phyloP scores from a whole-genome alignment of 768 basidiomycete genomes.

The Naganishia kalamii region DNA sequence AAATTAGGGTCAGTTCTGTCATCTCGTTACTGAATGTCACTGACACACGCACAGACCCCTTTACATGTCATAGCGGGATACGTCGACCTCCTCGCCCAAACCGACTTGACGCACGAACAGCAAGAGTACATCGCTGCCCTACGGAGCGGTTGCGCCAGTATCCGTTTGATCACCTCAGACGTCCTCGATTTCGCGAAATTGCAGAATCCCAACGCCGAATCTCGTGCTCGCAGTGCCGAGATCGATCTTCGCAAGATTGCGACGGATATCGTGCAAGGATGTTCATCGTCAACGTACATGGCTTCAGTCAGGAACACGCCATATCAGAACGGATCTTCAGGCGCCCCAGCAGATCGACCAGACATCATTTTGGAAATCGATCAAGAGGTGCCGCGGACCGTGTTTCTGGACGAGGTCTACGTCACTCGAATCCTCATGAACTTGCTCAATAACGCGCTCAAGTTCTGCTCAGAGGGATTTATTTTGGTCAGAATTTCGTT shows the following conservation, averaged over 20 bases:
- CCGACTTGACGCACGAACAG: slow-evolving; percentile 14
- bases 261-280: slow-evolving; percentile 8
- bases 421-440: slow-evolving; percentile 18
- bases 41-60: background rate
- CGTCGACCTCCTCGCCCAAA: slow-evolving; percentile 12
- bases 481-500: slow-evolving; percentile 12
- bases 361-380: slow-evolving; percentile 16
- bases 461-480: slow-evolving; percentile 18
- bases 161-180: slow-evolving; percentile 20
- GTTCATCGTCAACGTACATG: slow-evolving; percentile 6
- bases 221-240: slow-evolving; percentile 1
- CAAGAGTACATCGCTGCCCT: slow-evolving; percentile 15
- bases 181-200: slow-evolving; percentile 21
- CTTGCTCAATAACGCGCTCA: slow-evolving; percentile 20
- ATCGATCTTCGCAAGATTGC: slow-evolving; percentile 17
- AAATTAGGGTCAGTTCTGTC: slow-evolving; percentile 15
- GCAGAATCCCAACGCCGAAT: slow-evolving; percentile 15
- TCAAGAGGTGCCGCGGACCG: background rate
- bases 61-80: slow-evolving; percentile 19
- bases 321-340: background rate
- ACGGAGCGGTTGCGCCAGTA: slow-evolving; percentile 14
- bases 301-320: slow-evolving; percentile 6
- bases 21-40: background rate
- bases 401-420: slow-evolving; percentile 19
- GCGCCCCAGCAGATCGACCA: background rate